phyloP scores from a whole-genome alignment of 2,329 filamentous ascomycete genomes.

The Colletotrichum tofieldiae region DNA sequence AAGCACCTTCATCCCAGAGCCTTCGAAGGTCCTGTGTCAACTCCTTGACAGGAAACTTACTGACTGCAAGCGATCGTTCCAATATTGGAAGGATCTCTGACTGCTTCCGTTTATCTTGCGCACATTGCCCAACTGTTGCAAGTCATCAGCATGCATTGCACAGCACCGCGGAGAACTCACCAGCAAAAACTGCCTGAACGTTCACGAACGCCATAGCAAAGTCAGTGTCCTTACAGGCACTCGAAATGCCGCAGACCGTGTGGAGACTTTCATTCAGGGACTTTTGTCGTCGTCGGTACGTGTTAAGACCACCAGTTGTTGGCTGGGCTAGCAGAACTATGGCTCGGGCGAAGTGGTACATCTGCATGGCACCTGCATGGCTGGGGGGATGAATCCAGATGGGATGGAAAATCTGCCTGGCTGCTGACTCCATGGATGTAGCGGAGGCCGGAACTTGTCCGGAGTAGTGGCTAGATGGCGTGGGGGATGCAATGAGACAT shows the following conservation, averaged over 20 bases:
- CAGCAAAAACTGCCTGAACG: conserved; percentile 32
- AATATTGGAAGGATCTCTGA: conserved; percentile 17
- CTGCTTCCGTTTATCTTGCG: conserved; percentile 23
- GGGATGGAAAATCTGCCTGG: conserved; percentile 56
- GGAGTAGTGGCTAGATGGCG: conserved; percentile 3
- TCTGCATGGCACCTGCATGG: conserved; percentile 63
- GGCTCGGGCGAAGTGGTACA: conserved; percentile 65
- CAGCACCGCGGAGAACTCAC: conserved; percentile 5
- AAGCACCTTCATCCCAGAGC: conserved; percentile 26
- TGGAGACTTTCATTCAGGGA: conserved; percentile 38
- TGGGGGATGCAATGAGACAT: background rate
- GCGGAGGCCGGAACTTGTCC: conserved; percentile 41
- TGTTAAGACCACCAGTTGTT: conserved; percentile 50
- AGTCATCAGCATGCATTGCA: background rate
- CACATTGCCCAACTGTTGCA: conserved; percentile 32
- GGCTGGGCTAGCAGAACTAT: conserved; percentile 51
- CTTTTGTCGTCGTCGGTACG: conserved; percentile 53
- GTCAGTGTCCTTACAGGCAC: conserved; percentile 8
- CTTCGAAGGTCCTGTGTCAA: conserved; percentile 21
- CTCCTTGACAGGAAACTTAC: conserved; percentile 28
- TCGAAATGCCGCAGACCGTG: conserved; percentile 58
- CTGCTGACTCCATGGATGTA: conserved; percentile 50
- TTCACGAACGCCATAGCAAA: conserved; percentile 29
- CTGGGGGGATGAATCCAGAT: conserved; percentile 64
- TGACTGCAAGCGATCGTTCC: conserved; percentile 5